A percentile compares a stretch with the other conserved stretches of the same genome.
phyloP scores from a whole-genome alignment of 352 stramenopile genomes.

The Thraustochytrium striatum region DNA sequence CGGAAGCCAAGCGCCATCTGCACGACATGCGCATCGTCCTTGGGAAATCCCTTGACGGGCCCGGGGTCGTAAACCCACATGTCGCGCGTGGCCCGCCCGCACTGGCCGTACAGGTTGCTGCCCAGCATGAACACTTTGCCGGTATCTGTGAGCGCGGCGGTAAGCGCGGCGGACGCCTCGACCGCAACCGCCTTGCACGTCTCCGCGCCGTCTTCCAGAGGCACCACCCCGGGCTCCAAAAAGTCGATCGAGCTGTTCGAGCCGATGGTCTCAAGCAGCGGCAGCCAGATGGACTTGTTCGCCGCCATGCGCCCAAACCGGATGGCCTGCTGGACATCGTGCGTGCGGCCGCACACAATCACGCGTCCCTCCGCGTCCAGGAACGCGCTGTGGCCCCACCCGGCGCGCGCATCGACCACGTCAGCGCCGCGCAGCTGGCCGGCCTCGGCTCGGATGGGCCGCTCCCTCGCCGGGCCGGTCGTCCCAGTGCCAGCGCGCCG shows the following conservation, averaged over 20 bases:
- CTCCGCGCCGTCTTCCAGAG: not conserved
- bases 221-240: not conserved
- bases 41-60: constrained; percentile 63
- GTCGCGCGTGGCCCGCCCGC: constrained; percentile 64
- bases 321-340: constrained; percentile 2
- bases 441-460: not conserved
- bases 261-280: not conserved
- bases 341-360: constrained; percentile 13
- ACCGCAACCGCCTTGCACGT: not conserved
- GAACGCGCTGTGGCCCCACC: constrained; percentile 13
- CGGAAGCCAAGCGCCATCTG: constrained; percentile 55
- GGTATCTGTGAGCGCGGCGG: constrained; percentile 60
- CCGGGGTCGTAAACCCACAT: constrained; percentile 62
- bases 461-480: not conserved
- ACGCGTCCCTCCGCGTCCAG: not conserved
- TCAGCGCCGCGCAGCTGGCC: not conserved
- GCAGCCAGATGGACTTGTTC: not conserved
- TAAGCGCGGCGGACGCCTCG: not conserved
- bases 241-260: not conserved
- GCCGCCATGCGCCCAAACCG: not conserved
- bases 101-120: constrained; percentile 73
- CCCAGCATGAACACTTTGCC: constrained; percentile 72
- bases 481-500: constrained; percentile 10
- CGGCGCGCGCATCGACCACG: not conserved
- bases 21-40: constrained; percentile 59